A percentile compares a stretch with the other conserved stretches of the same genome.
Evolutionary conservation across 1,139 yeast species (phyloP).

Genomic region (Nakaseomyces glabratus): DNA sequence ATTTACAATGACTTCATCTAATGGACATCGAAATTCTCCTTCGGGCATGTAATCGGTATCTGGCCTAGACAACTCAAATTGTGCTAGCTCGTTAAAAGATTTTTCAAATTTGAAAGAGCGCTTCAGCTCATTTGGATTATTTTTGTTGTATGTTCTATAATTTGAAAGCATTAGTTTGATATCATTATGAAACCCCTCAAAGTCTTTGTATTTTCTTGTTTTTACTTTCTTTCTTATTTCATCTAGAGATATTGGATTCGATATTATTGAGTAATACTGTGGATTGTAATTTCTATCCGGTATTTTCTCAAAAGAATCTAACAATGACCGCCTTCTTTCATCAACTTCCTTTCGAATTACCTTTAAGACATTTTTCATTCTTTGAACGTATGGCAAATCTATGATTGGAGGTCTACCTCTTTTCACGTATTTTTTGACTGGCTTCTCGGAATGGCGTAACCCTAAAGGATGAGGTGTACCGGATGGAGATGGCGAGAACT

Average conservation of each 20-base stretch:
- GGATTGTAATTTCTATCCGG: conserved; percentile 65
- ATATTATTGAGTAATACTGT: conserved; percentile 55
- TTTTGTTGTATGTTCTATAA: conserved; percentile 58
- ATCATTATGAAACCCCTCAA: conserved; percentile 69
- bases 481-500: conserved; percentile 16
- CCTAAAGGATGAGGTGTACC: conserved; percentile 22
- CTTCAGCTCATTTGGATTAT: conserved; percentile 43
- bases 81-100: conserved; percentile 51
- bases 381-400: conserved; percentile 86
- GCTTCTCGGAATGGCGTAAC: conserved; percentile 13
- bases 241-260: conserved; percentile 71
- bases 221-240: conserved; percentile 77
- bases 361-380: conserved; percentile 80
- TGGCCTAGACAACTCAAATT: conserved; percentile 67
- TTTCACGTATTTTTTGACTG: conserved; percentile 32
- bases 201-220: conserved; percentile 69
- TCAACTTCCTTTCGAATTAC: conserved; percentile 66
- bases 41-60: conserved; percentile 70
- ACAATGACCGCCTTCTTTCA: conserved; percentile 42
- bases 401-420: conserved; percentile 95
- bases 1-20: conserved; percentile 63
- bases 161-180: conserved; percentile 67
- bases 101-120: conserved; percentile 57
- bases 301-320: conserved; percentile 65
- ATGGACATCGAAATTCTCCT: conserved; percentile 65